These are phyloP conservation scores for Hypoxylon sp. DNA, from an alignment of 2,329 filamentous ascomycete species.

Conservation along the genomic window DNA sequence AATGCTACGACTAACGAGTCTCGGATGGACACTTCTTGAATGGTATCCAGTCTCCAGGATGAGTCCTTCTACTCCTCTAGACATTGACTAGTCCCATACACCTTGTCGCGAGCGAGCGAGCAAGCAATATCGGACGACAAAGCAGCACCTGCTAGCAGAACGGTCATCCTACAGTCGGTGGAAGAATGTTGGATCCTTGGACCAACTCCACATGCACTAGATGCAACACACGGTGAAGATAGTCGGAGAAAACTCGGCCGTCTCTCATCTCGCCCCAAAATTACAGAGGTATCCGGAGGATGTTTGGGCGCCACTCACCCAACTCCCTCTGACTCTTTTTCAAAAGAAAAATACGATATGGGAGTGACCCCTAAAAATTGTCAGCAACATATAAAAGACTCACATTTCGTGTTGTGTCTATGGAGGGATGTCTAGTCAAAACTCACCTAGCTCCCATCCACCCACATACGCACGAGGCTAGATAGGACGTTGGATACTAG, in stretches of 20 bases:
- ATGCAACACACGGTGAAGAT: too few species aligned
- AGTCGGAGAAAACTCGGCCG: not conserved
- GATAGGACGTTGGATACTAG: conserved; percentile 13
- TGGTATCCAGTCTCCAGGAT: not conserved
- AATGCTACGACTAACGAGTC: not conserved
- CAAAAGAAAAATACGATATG: too few species aligned
- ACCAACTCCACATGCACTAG: not conserved
- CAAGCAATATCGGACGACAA: not conserved
- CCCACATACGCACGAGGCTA: not conserved
- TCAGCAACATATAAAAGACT: not conserved
- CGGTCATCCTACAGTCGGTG: not conserved
- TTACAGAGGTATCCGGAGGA: not conserved
- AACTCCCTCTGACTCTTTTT: conserved; percentile 2
- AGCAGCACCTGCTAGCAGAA: not conserved
- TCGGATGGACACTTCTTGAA: not conserved
- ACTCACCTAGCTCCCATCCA: conserved; percentile 2
- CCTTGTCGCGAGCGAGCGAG: not conserved
- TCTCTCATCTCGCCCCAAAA: not conserved
- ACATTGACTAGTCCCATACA: not conserved
- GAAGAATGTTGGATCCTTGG: not conserved
- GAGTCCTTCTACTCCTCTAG: not conserved
- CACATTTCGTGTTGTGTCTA: not conserved
- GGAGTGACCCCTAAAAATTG: not conserved
- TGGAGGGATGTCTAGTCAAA: not conserved
- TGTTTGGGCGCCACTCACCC: conserved; percentile 3